Evolutionary conservation across 768 basidiomycete genomes (phyloP), one percentile per base, ranked within the genome.

Genomic region (Solioccasus polychromus): DNA sequence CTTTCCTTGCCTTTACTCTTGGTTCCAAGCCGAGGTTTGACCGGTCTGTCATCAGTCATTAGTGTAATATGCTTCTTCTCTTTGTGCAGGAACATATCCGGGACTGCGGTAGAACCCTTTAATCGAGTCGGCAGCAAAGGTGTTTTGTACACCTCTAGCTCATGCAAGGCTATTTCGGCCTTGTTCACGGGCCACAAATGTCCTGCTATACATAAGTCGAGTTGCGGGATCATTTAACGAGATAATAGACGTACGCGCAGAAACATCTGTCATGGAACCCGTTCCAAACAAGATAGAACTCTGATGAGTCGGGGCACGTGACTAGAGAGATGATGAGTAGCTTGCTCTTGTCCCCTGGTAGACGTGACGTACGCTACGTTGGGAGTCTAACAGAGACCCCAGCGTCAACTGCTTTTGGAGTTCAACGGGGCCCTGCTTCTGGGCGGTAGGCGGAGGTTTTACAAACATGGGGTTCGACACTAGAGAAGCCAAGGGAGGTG

Each of bases 101-200:
- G 80, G 31, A 76, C 67, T 4, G 66, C 66, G 5, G 69, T 61
- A 7, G 74, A 63, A 20, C 55, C 71, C 59, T 55, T 74, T 51
- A 55, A 62, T 17, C 74, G 74, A n/a, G 83, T 80, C 10, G 88
- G 85, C 14, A 88, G 55, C 35, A 90, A 74, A 6, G 88, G 88
- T 1, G 85, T 90, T 67, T 83, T 85, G 71, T 88, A 90, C 24
- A 85, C 73, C 51, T 89, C 86, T 35, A 88, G 68, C 54, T 85
- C 82, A 34, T 83, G 80, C 5, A 90, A 70, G 14, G 82, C 82
- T 47, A 75, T 74, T 66, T 88, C 83, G 17, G 85, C 81, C 15
- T 80, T 71, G 35, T 73, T 79, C 53, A 68, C 61, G 14, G 70
- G 69, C 52, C 60, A 64, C n/a, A 52, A 42, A 31, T 57, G 45